phyloP scores from a whole-genome alignment of 2,329 filamentous ascomycete species.

The Fusarium chuoi region DNA sequence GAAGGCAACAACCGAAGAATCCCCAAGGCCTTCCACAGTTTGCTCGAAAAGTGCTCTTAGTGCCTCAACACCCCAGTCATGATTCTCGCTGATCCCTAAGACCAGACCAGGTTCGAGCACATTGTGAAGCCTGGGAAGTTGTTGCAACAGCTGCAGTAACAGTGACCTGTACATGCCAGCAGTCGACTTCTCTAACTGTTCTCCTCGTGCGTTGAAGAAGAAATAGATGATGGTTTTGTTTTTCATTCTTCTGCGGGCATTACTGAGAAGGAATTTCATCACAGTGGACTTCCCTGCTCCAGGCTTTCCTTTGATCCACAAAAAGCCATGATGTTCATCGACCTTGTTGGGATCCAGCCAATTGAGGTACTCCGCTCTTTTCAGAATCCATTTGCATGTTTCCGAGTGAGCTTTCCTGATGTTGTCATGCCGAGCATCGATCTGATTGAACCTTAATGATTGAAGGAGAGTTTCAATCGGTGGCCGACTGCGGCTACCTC shows the following conservation, averaged over 20 bases:
- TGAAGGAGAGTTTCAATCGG: background rate
- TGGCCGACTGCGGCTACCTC: rapidly evolving
- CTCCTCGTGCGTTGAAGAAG: conserved; percentile 63
- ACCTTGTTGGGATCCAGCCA: conserved; percentile 12
- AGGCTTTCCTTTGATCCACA: conserved; percentile 60
- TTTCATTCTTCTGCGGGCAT: conserved; percentile 6
- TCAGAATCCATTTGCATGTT: conserved; percentile 31
- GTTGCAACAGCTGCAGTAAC: conserved; percentile 56
- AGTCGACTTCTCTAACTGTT: conserved; percentile 55
- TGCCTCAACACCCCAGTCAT: background rate
- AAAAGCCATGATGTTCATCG: conserved; percentile 45
- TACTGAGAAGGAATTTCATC: conserved; percentile 52
- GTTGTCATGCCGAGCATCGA: conserved; percentile 10
- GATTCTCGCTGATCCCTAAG: background rate
- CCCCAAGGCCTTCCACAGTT: background rate
- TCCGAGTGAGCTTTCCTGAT: conserved; percentile 14
- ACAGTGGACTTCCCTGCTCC: conserved; percentile 58
- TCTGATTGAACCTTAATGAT: conserved; percentile 26
- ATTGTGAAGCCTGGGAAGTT: conserved; percentile 46
- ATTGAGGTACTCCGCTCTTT: background rate
- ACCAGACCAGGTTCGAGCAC: conserved; percentile 40
- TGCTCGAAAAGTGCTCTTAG: background rate
- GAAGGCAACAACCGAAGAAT: conserved; percentile 6
- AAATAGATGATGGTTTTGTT: conserved; percentile 51
- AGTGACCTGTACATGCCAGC: conserved; percentile 62